These are phyloP conservation scores for Cladorrhinum sp. DNA, from an alignment of 2,329 filamentous ascomycete species.

Conservation along the genomic window DNA sequence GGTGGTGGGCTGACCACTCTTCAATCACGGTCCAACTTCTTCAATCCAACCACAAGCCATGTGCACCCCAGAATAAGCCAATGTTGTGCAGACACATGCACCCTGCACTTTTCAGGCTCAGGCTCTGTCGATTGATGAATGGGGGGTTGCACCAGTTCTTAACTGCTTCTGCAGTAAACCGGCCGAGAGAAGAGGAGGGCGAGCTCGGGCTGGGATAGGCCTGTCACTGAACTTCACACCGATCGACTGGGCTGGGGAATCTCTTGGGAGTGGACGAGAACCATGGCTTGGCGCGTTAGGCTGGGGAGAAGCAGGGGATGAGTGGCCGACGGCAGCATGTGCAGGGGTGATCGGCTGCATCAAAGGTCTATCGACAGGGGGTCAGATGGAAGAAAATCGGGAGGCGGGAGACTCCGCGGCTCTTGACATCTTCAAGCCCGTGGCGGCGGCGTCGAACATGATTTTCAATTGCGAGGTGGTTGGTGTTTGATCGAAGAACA, in stretches of 20 bases:
- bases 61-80: conserved; percentile 35
- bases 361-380: background rate
- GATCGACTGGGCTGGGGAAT: conserved; percentile 12
- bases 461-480: background rate
- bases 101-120: conserved; percentile 30
- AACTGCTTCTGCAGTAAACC: conserved; percentile 7
- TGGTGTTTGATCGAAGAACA: background rate
- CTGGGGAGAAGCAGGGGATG: conserved; percentile 3
- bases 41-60: conserved; percentile 26
- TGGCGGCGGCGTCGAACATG: background rate
- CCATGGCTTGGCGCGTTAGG: conserved; percentile 22
- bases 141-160: conserved; percentile 16
- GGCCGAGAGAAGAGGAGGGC: background rate
- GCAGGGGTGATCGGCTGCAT: conserved; percentile 3
- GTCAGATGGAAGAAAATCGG: conserved; percentile 18
- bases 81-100: conserved; percentile 46
- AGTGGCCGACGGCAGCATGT: conserved; percentile 3
- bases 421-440: conserved; percentile 10
- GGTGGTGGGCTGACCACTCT: conserved; percentile 22
- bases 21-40: conserved; percentile 2
- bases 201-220: conserved; percentile 15
- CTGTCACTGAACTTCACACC: conserved; percentile 1
- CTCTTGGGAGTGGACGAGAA: conserved; percentile 21
- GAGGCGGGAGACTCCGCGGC: conserved; percentile 22
- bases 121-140: conserved; percentile 13